A percentile compares a stretch with the other conserved stretches of the same genome.
Evolutionary conservation across 2,329 filamentous ascomycete species (phyloP).

Genomic region (Alternaria tenuissima): DNA sequence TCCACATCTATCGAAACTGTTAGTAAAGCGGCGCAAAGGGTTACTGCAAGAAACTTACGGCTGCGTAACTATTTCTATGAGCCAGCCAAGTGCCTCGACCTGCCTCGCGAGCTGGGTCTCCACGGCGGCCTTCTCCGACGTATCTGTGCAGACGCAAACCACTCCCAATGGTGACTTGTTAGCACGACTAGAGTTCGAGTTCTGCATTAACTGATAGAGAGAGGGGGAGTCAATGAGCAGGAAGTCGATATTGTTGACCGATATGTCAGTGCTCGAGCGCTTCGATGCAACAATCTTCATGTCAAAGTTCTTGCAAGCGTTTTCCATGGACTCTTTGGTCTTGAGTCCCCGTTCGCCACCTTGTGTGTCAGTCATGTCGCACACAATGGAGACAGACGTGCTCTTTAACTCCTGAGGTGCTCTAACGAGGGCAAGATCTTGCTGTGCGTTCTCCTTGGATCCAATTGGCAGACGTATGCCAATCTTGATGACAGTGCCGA

Average conservation of each 20-base stretch:
- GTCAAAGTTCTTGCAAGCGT: slow-evolving; percentile 34
- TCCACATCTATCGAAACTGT: slow-evolving; percentile 27
- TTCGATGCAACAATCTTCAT: slow-evolving; percentile 28
- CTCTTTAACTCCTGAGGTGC: slow-evolving; percentile 29
- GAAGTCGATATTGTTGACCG: slow-evolving; percentile 30
- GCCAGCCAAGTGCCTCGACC: slow-evolving; percentile 38
- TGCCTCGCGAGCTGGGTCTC: slow-evolving; percentile 32
- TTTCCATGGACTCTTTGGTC: slow-evolving; percentile 36
- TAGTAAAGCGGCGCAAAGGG: neutral
- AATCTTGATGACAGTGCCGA: slow-evolving; percentile 41
- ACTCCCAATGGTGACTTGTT: slow-evolving; percentile 31
- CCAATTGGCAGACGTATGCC: slow-evolving; percentile 31
- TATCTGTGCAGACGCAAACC: slow-evolving; percentile 41
- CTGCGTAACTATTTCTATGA: slow-evolving; percentile 36
- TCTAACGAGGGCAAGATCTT: slow-evolving; percentile 21
- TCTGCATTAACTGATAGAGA: slow-evolving; percentile 30
- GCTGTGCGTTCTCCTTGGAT: slow-evolving; percentile 20
- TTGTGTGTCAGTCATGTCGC: slow-evolving; percentile 29
- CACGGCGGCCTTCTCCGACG: slow-evolving; percentile 34
- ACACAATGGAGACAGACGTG: slow-evolving; percentile 31
- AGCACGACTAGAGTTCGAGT: slow-evolving; percentile 21
- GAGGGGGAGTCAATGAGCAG: slow-evolving; percentile 39
- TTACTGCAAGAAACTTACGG: slow-evolving; percentile 26
- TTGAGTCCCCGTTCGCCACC: slow-evolving; percentile 34
- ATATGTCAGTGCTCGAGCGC: slow-evolving; percentile 18